Evolutionary conservation across 2,329 filamentous ascomycete species (phyloP).

Genomic region (Paracamarosporium sp.): DNA sequence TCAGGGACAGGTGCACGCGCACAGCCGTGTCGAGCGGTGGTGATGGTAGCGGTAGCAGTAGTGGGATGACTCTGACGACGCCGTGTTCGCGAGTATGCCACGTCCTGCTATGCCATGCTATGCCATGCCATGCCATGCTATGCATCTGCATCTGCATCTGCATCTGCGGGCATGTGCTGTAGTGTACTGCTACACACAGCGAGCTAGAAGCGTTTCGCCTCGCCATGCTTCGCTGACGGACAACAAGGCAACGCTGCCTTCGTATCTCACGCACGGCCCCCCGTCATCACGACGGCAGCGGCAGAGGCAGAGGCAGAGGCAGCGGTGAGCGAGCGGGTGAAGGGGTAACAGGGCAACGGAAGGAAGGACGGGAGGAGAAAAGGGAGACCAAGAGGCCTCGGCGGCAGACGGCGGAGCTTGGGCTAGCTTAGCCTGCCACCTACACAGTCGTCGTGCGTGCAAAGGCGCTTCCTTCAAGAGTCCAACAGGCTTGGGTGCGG

Average conservation of each 20-base stretch:
- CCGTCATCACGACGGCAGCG: not conserved
- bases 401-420: not conserved
- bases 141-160: too few relatives aligned
- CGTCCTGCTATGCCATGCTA: too few relatives aligned
- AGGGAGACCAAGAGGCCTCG: not conserved
- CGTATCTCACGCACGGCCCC: not conserved
- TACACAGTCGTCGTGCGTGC: not conserved
- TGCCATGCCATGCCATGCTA: too few relatives aligned
- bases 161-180: too few relatives aligned
- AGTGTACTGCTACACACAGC: too few relatives aligned
- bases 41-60: not conserved
- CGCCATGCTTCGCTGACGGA: not conserved
- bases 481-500: not conserved
- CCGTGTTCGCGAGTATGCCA: not conserved
- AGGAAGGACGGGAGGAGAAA: too few relatives aligned
- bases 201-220: not conserved
- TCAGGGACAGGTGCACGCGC: too few relatives aligned
- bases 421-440: not conserved
- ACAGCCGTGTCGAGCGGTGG: not conserved
- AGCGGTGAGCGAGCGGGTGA: not conserved
- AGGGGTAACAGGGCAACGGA: not conserved
- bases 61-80: not conserved
- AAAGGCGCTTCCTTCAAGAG: not conserved
- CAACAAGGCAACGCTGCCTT: too few relatives aligned
- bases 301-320: not conserved